Conservation (phyloP, 2,329 filamentous ascomycete genomes). For the Penicillium sp. region DNA sequence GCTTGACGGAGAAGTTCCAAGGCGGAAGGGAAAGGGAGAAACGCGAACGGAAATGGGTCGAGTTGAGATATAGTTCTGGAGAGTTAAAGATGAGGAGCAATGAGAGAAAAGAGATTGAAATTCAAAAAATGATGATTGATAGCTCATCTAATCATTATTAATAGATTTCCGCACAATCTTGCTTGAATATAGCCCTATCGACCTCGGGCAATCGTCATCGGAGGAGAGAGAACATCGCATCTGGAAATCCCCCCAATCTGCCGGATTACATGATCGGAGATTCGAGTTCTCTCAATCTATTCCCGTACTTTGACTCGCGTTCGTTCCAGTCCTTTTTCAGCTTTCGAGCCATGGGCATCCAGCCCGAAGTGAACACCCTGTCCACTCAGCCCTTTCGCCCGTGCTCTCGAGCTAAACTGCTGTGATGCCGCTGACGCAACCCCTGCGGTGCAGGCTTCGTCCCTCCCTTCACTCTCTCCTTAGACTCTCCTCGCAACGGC, state of each 20-base stretch:
- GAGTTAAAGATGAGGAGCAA: no score
- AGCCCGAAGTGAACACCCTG: slow-evolving; percentile 20
- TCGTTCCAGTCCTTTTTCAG: no score
- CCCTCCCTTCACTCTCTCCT: slow-evolving; percentile 19
- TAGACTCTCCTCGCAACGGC: slow-evolving; percentile 17
- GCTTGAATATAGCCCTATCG: no score
- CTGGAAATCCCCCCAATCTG: slow-evolving; percentile 10
- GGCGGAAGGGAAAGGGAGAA: no score
- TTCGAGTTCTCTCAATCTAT: neutral
- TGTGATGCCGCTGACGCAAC: slow-evolving; percentile 35
- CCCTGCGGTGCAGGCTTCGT: slow-evolving; percentile 37
- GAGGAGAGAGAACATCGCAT: slow-evolving; percentile 11
- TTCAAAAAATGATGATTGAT: no score
- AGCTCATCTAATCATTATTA: no score
- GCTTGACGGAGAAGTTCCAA: slow-evolving; percentile 10
- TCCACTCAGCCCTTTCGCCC: slow-evolving; percentile 15
- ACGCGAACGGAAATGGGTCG: no score
- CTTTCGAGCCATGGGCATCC: slow-evolving; percentile 7
- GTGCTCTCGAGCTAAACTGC: slow-evolving; percentile 17
- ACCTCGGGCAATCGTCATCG: neutral
- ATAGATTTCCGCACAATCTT: no score
- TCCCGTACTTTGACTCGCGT: neutral
- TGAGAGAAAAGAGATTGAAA: no score
- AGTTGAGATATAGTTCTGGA: no score
- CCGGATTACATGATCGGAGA: slow-evolving; percentile 23